Conservation (phyloP, 768 basidiomycete genomes). For the Leccinum variicolor region DNA sequence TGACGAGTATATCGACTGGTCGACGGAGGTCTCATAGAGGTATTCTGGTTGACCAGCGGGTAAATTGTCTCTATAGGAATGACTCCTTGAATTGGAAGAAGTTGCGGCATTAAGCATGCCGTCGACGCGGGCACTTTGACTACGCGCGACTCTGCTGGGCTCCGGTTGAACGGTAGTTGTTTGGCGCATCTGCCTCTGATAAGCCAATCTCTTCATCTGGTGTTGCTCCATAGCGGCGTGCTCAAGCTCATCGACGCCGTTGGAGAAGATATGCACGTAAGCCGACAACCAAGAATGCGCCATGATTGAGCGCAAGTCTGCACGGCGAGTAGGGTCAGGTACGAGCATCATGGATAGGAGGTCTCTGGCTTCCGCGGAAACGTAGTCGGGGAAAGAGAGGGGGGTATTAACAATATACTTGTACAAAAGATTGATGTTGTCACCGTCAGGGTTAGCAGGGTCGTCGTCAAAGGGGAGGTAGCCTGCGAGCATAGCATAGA, state of each 20-base stretch:
- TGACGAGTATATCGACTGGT: slow-evolving; percentile 48
- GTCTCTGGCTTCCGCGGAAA: slow-evolving; percentile 78
- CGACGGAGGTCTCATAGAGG: slow-evolving; percentile 69
- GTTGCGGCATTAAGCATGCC: slow-evolving; percentile 33
- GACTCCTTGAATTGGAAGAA: slow-evolving; percentile 36
- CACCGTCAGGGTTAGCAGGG: slow-evolving; percentile 96
- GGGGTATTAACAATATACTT: slow-evolving; percentile 98
- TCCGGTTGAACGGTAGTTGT: slow-evolving; percentile 35
- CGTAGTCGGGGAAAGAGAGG: slow-evolving; percentile 95
- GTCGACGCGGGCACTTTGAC: slow-evolving; percentile 57
- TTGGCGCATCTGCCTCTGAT: slow-evolving; percentile 76
- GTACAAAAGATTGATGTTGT: slow-evolving; percentile 98
- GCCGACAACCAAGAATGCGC: slow-evolving; percentile 80
- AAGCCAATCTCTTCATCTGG: slow-evolving; percentile 75
- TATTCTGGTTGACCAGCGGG: slow-evolving; percentile 54
- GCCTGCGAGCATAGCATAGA: slow-evolving; percentile 95
- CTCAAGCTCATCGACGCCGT: slow-evolving; percentile 77
- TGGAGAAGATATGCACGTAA: slow-evolving; percentile 50
- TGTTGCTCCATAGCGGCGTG: slow-evolving; percentile 78
- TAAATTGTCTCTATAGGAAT: slow-evolving; percentile 49
- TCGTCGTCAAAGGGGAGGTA: slow-evolving; percentile 99
- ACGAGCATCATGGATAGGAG: slow-evolving; percentile 91
- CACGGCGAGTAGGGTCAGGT: slow-evolving; percentile 80
- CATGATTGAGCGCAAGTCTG: slow-evolving; percentile 78
- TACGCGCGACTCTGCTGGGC: slow-evolving; percentile 37